Conservation (phyloP, 2,329 filamentous ascomycete genomes). For the Microcyclospora tardicrescens region DNA sequence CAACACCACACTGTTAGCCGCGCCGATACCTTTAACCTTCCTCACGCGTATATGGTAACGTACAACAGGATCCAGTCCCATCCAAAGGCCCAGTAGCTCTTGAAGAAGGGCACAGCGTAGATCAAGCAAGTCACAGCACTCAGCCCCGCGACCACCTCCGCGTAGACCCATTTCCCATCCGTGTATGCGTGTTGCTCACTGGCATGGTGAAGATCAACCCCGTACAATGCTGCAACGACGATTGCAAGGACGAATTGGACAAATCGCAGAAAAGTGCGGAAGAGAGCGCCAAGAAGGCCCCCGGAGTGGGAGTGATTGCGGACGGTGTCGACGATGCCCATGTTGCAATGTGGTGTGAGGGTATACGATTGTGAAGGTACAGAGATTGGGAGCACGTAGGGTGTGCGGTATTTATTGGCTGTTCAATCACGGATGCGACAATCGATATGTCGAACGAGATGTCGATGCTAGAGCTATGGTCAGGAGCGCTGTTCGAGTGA, state of each 20-base stretch:
- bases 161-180: slow-evolving; percentile 68
- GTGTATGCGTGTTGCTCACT: slow-evolving; percentile 36
- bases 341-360: slow-evolving; percentile 2
- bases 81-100: slow-evolving; percentile 40
- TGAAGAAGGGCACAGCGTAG: slow-evolving; percentile 52
- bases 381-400: neutral
- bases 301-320: slow-evolving; percentile 14
- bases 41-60: slow-evolving; percentile 5
- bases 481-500: too few species aligned
- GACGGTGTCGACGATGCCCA: slow-evolving; percentile 16
- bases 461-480: neutral
- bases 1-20: neutral
- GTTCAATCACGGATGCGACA: neutral
- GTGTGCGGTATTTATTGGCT: neutral
- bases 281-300: slow-evolving; percentile 29
- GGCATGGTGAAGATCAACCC: slow-evolving; percentile 49
- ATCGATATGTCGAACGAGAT: neutral
- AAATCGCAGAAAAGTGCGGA: slow-evolving; percentile 54
- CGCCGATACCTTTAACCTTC: too few species aligned
- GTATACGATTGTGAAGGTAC: neutral
- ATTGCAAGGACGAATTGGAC: slow-evolving; percentile 65
- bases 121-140: slow-evolving; percentile 47
- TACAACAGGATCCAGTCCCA: slow-evolving; percentile 60
- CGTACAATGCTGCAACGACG: slow-evolving; percentile 68
- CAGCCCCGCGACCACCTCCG: slow-evolving; percentile 54